A percentile compares a stretch with the other conserved stretches of the same genome.
phyloP scores from a whole-genome alignment of 164 flowering plant genomes.

The Vitis rotundifolia region DNA sequence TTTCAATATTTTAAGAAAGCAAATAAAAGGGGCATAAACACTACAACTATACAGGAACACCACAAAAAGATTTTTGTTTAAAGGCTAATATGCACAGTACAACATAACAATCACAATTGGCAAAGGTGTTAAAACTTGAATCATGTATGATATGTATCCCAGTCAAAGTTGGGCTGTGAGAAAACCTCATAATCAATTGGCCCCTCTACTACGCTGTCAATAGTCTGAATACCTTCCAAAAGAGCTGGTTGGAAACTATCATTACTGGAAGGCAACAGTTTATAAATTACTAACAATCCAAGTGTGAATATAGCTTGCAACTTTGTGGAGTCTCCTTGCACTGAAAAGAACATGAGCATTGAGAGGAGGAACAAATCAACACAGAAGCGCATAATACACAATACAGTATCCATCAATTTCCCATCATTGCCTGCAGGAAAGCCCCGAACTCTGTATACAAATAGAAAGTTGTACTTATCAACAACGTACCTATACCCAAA shows the following conservation, averaged over 20 bases:
- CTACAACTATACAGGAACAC: conserved; percentile 1
- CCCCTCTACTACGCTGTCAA: conserved; percentile 72
- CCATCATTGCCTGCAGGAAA: conserved; percentile 99
- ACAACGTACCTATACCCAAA: conserved; percentile 96
- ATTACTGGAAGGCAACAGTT: conserved; percentile 70
- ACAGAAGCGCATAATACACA: conserved; percentile 87
- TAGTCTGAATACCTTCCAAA: conserved; percentile 75
- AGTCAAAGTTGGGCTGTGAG: conserved; percentile 87
- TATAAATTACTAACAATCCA: conserved; percentile 71
- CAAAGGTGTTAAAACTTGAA: conserved; percentile 4
- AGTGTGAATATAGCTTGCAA: conserved; percentile 93
- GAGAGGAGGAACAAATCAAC: conserved; percentile 86
- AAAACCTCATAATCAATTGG: conserved; percentile 85
- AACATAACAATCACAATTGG: neutral
- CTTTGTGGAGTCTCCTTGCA: conserved; percentile 88
- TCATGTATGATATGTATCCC: conserved; percentile 77
- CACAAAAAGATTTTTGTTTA: neutral
- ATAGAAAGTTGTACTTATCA: conserved; percentile 95
- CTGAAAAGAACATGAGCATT: conserved; percentile 90
- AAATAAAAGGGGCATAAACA: neutral
- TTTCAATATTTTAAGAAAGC: too few species aligned
- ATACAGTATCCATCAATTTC: conserved; percentile 89
- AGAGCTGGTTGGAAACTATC: conserved; percentile 71
- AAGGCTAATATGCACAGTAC: neutral
- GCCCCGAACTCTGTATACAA: conserved; percentile 91